Base-by-base conservation (phyloP, 2,329 filamentous ascomycete species). In the Colletotrichum tropicicola region DNA sequence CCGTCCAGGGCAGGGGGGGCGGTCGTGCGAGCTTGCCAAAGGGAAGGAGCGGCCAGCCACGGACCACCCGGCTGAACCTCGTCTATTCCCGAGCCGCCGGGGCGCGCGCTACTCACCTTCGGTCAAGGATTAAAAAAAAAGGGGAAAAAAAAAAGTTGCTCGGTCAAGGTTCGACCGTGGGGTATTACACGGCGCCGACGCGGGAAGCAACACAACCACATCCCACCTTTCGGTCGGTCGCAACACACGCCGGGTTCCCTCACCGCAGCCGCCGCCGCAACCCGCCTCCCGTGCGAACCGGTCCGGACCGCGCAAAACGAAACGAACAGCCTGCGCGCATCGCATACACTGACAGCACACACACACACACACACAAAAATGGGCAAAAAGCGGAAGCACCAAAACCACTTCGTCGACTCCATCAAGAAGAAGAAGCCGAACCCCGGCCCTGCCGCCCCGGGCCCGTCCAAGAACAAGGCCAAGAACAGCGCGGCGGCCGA, bases 341-440 rank as follows among this genome's bases (percentile, higher is more conserved):
- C n/a, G n/a, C n/a, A n/a, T n/a, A n/a, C n/a, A n/a, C n/a, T n/a
- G 52, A 43, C 28, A 32, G n/a, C 7, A 43, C 56, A 39, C 39
- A 47, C 12, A 25, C 39, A 23, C 17, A 9, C 25, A 35, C 23
- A 21, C 21, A 48, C 12, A 25, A 45, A 13, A 53, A 81, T 80
- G 78, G 74, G 70, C 56, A 82, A 78, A 68, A 82, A 81, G 71
- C 80, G 79, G 68, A 84, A 83, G 76, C 67, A 62, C 60, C 58
- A 52, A 54, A 62, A 35, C 59, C 64, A 58, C 56, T 59, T 66
- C 54, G 60, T 59, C 37, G 65, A 59, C 55, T 32, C 65, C 19
- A 49, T 41, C 19, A 63, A 55, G 62, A 65, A 67, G 48, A 62
- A 53, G 67, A 65, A 59, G 43, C 67, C 47, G 30, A 57, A 41